Conservation (phyloP, 202 grass and related monocot genomes). For the Eragrostis tef region DNA sequence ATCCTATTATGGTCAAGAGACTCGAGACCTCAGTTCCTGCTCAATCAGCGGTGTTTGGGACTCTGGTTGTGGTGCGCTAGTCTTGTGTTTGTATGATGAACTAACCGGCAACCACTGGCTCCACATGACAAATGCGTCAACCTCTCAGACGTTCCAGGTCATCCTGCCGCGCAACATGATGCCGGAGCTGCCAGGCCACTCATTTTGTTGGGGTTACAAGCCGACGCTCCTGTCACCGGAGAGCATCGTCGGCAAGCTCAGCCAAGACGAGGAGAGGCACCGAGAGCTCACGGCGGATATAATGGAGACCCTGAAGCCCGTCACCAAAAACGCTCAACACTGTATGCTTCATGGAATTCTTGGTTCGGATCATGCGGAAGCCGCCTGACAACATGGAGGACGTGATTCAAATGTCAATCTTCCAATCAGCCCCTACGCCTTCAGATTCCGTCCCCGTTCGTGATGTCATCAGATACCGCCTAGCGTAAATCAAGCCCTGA, state of each 20-base stretch:
- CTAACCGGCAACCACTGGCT: background rate
- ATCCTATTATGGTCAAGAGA: no score
- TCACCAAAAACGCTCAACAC: background rate
- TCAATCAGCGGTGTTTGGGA: background rate
- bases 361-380: background rate
- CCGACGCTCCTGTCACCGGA: background rate
- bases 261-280: background rate
- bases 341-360: conserved; percentile 33
- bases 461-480: no score
- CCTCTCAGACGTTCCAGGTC: no score
- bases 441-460: no score
- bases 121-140: background rate
- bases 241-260: background rate
- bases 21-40: background rate
- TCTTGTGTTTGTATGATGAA: background rate
- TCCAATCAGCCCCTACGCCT: background rate
- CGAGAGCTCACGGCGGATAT: background rate
- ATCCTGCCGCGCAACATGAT: no score
- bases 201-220: background rate
- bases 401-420: background rate
- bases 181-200: background rate
- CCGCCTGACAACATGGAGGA: background rate
- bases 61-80: background rate
- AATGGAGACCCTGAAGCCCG: background rate
- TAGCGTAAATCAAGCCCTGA: no score